Base-by-base conservation (phyloP, 176 grass and related monocot species). In the Tuctoria greenei region DNA sequence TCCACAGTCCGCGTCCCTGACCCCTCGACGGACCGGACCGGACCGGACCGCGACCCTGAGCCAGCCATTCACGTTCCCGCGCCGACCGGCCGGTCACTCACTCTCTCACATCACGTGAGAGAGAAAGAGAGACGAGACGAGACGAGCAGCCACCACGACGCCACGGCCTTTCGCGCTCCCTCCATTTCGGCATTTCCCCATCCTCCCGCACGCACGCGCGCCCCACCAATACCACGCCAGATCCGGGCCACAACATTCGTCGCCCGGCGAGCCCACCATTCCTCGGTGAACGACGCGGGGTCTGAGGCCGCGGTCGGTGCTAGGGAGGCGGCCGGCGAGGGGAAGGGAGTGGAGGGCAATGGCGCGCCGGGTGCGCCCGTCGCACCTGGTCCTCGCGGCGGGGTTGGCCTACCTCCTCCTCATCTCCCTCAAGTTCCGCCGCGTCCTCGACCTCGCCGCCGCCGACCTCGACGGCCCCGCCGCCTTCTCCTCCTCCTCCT, bases 351-450 rank as follows among this genome's bases (percentile, higher is more conserved):
- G n/a, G 31, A 66, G 63, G 55, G 72, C 80, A 64, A 84, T 84
- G 86, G 76, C 81, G 76, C 75, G 81, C 56, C 86, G 86, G 86
- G 87, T 89, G 84, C 83, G 84, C 66, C 92, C 88, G 50, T 94
- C 86, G 45, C 90, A 97, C 82, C 85, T 90, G 59, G 78, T 98
- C 23, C 67, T 98, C 0, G 76, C 80, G 18, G 52, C 73, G 16
- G 91, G 79, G 28, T 79, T 66, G 37, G 71, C 88, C 54, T 98
- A 94, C 87, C 84, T 98, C 73, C 66, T 98, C 65, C 84, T 98
- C 37, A 66, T 94, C 50, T 94, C 86, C 63, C 90, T 98, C 75
- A 89, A 98, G 85, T 98, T 98, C 80, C 86, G 85, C 84, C 89
- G 85, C 76, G 92, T 97, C 36, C 88, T 93, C 4, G 91, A 97